These are phyloP conservation scores for Lentinula edodes DNA, from an alignment of 768 basidiomycete genomes.

Conservation along the genomic window DNA sequence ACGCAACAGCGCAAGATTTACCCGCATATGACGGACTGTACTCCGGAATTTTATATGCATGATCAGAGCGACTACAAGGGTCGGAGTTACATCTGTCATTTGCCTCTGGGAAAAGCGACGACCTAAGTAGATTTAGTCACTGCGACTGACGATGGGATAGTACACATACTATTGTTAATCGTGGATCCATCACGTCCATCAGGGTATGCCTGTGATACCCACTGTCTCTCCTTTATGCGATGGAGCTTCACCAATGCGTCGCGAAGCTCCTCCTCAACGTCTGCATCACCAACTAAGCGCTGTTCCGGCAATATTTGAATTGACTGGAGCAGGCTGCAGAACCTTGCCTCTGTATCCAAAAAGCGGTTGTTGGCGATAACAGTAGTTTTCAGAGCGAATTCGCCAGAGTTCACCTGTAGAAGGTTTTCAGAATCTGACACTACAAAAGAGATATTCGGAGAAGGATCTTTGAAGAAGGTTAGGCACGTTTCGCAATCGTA, in stretches of 20 bases:
- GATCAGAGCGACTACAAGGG: background rate
- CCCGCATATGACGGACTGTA: background rate
- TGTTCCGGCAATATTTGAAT: background rate
- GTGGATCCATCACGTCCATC: background rate
- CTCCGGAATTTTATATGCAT: background rate
- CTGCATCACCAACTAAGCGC: background rate
- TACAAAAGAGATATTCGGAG: background rate
- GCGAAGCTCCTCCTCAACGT: background rate
- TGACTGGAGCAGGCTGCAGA: background rate
- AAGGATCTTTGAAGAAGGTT: background rate
- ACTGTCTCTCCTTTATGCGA: background rate
- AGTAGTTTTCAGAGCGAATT: background rate
- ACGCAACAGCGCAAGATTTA: background rate
- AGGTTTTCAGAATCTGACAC: background rate
- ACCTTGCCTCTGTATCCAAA: background rate
- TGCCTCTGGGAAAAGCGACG: background rate
- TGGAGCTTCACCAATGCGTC: background rate
- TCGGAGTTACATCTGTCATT: background rate
- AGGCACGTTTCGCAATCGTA: background rate
- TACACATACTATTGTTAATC: background rate
- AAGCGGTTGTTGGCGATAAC: background rate
- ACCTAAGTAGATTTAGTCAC: background rate
- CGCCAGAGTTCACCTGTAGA: background rate
- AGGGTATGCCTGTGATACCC: background rate
- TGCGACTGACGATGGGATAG: background rate